These are phyloP conservation scores for Raphanus sativus DNA, from an alignment of 345 rosid genomes.

Conservation along the genomic window DNA sequence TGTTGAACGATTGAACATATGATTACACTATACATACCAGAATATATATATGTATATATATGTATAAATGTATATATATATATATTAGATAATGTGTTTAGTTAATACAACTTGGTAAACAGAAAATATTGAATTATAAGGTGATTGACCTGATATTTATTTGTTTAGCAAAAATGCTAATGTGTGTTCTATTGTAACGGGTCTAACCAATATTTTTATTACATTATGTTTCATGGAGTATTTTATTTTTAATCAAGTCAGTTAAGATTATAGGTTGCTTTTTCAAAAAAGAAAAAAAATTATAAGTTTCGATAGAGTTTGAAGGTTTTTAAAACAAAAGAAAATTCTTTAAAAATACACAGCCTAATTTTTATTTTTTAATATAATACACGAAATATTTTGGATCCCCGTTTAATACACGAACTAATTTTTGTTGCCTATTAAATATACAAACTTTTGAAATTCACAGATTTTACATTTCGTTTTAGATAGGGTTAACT, in stretches of 20 bases:
- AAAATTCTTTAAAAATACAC: too few species aligned
- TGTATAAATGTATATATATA: too few species aligned
- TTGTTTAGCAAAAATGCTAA: neutral
- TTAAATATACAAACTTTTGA: too few species aligned
- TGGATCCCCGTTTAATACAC: too few species aligned
- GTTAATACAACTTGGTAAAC: neutral
- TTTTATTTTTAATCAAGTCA: neutral
- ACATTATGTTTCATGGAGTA: neutral
- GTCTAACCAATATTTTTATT: neutral
- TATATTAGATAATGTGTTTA: neutral
- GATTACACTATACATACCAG: too few species aligned
- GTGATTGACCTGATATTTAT: neutral
- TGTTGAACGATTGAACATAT: too few species aligned
- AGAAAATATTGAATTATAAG: neutral
- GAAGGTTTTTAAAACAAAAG: neutral
- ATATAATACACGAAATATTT: too few species aligned
- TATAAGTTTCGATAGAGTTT: neutral
- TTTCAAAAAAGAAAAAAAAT: neutral
- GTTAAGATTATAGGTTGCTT: neutral
- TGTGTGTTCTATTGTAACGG: neutral
- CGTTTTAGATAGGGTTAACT: too few species aligned
- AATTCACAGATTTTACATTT: too few species aligned
- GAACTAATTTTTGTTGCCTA: too few species aligned
- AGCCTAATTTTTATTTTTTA: too few species aligned
- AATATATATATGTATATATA: too few species aligned